A percentile compares a stretch with the other conserved stretches of the same genome.
phyloP scores from a whole-genome alignment of 2,329 filamentous ascomycete genomes.

The Diaporthe citrichinensis region DNA sequence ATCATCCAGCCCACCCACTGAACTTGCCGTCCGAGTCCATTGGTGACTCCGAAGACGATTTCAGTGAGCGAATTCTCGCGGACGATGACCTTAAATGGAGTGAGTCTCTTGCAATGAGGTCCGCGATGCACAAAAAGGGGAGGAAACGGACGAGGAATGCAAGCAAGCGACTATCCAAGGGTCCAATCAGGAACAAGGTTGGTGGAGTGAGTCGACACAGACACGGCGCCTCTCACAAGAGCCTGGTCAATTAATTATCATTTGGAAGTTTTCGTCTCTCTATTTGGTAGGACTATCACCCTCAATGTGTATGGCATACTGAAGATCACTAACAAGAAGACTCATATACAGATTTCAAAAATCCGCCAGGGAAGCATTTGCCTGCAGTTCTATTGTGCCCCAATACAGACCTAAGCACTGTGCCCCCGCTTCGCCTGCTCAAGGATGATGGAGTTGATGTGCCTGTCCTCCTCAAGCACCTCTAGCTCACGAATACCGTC shows the following conservation, averaged over 20 bases:
- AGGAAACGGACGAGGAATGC: background rate
- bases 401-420: background rate
- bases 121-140: too few relatives aligned
- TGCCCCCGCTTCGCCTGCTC: conserved; percentile 8
- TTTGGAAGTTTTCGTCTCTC: too few relatives aligned
- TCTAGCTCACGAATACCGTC: conserved; percentile 16
- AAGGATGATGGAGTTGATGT: conserved; percentile 15
- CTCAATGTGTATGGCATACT: background rate
- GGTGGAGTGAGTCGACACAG: background rate
- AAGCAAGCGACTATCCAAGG: too few relatives aligned
- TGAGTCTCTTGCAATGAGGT: background rate
- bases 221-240: too few relatives aligned
- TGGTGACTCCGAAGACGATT: too few relatives aligned
- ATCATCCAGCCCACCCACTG: background rate
- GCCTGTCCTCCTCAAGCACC: conserved; percentile 14
- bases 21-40: background rate
- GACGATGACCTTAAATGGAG: too few relatives aligned
- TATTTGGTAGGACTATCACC: too few relatives aligned
- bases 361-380: too few relatives aligned
- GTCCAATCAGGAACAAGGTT: background rate
- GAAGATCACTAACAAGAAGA: background rate
- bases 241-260: too few relatives aligned
- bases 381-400: background rate
- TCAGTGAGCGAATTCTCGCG: too few relatives aligned
- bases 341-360: background rate